Evolutionary conservation across 73 alveolate genomes (phyloP).

Genomic region (Paramecium sexaurelia): DNA sequence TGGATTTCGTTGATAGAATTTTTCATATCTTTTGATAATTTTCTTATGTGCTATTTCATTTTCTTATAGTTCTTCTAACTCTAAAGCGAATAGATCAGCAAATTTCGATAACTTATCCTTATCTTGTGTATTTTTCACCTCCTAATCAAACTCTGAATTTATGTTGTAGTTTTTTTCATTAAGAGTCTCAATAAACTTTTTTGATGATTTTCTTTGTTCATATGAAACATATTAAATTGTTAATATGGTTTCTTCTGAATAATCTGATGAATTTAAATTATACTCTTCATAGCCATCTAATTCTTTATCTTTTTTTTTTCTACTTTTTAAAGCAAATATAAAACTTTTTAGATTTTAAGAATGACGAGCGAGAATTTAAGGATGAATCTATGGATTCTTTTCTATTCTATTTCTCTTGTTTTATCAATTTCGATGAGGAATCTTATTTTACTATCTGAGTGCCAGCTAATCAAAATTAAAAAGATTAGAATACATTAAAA

Average conservation of each 20-base stretch:
- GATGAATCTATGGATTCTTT: conserved; percentile 20
- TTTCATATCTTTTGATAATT: not conserved
- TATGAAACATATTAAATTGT: not conserved
- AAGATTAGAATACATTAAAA: not conserved
- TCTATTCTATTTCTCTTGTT: not conserved
- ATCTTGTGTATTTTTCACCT: not conserved
- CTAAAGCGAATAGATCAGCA: not conserved
- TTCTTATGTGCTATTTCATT: not conserved
- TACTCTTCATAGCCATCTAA: not conserved
- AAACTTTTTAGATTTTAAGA: not conserved
- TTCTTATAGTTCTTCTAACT: not conserved
- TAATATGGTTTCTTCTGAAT: conserved; percentile 14
- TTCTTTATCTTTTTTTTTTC: conserved; percentile 7
- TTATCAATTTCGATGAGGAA: not conserved
- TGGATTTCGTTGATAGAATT: not conserved
- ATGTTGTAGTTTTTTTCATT: not conserved
- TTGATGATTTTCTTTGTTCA: not conserved
- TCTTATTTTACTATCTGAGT: not conserved
- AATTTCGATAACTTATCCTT: not conserved
- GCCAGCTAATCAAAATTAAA: not conserved
- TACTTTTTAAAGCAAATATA: not conserved
- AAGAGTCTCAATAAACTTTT: not conserved
- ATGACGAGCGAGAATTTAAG: not conserved
- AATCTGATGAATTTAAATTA: not conserved
- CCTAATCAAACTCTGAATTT: not conserved